Evolutionary conservation across 140 eudicot genomes (phyloP).

Genomic region (Stevia rebaudiana): DNA sequence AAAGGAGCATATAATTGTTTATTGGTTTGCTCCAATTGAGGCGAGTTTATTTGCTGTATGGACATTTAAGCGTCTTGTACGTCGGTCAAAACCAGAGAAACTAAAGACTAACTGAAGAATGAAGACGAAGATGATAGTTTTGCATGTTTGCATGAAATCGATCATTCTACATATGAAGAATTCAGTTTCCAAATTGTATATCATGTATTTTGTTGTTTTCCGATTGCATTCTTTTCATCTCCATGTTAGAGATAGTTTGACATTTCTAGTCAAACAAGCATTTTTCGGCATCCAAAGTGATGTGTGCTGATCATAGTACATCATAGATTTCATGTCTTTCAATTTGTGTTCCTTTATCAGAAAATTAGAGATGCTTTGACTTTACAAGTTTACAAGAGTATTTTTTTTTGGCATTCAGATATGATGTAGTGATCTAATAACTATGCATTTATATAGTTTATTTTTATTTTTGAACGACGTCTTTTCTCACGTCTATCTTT

Average conservation of each 20-base stretch:
- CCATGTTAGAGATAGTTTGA: slow-evolving; percentile 7
- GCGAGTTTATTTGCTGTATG: slow-evolving; percentile 69
- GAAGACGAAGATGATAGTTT: slow-evolving; percentile 12
- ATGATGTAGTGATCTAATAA: neutral
- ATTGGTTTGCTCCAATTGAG: slow-evolving; percentile 88
- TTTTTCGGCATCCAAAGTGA: neutral
- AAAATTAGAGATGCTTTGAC: neutral
- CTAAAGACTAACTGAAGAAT: slow-evolving; percentile 22
- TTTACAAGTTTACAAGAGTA: neutral
- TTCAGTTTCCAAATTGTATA: slow-evolving; percentile 9
- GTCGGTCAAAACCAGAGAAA: slow-evolving; percentile 30
- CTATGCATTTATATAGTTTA: too few species aligned
- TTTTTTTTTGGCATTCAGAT: neutral
- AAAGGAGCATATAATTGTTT: slow-evolving; percentile 73
- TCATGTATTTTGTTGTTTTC: slow-evolving; percentile 6
- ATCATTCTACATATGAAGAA: slow-evolving; percentile 10
- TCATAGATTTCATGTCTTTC: neutral
- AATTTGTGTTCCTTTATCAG: neutral
- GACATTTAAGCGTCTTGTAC: slow-evolving; percentile 41
- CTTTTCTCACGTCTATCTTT: too few species aligned
- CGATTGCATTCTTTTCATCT: slow-evolving; percentile 12
- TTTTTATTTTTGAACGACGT: too few species aligned
- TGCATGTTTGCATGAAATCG: neutral
- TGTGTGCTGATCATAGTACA: slow-evolving; percentile 7
- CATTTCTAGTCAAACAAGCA: slow-evolving; percentile 20